These are phyloP conservation scores for Candida dubliniensis DNA, from an alignment of 1,139 yeast species.

Conservation along the genomic window DNA sequence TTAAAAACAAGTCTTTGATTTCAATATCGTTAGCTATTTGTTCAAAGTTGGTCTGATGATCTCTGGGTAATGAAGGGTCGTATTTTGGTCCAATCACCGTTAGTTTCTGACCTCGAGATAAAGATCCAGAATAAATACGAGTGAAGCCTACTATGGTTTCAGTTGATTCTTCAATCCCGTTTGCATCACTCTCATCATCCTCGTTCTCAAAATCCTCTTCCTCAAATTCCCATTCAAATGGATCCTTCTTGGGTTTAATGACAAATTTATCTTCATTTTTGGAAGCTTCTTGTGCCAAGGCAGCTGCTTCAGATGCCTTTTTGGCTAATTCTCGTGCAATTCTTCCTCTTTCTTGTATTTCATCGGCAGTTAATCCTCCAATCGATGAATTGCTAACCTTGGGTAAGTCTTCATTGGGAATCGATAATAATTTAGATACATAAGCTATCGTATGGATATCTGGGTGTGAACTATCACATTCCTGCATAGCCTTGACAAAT, in stretches of 20 bases:
- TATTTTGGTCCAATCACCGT: constrained; percentile 84
- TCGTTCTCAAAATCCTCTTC: constrained; percentile 38
- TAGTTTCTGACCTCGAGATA: constrained; percentile 71
- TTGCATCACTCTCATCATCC: constrained; percentile 40
- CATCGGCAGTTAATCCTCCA: constrained; percentile 49
- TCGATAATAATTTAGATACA: constrained; percentile 84
- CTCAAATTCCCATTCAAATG: constrained; percentile 51
- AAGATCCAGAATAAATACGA: constrained; percentile 82
- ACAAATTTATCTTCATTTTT: constrained; percentile 30
- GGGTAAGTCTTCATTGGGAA: constrained; percentile 81
- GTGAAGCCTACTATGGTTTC: constrained; percentile 85
- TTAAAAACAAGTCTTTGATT: constrained; percentile 68
- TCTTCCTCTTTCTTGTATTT: constrained; percentile 65
- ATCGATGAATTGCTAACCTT: constrained; percentile 34
- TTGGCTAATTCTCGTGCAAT: constrained; percentile 70
- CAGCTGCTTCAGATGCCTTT: constrained; percentile 65
- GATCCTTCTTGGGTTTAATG: constrained; percentile 29
- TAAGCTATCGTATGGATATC: constrained; percentile 72
- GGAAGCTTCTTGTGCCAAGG: constrained; percentile 22
- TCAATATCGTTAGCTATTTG: constrained; percentile 49
- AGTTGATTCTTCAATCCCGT: constrained; percentile 42
- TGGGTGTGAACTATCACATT: constrained; percentile 54
- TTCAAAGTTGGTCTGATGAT: constrained; percentile 35
- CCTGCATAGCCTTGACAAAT: constrained; percentile 56
- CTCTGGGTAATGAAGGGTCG: constrained; percentile 66